Conservation (phyloP, 2,329 filamentous ascomycete genomes). For the Alternaria panax region DNA sequence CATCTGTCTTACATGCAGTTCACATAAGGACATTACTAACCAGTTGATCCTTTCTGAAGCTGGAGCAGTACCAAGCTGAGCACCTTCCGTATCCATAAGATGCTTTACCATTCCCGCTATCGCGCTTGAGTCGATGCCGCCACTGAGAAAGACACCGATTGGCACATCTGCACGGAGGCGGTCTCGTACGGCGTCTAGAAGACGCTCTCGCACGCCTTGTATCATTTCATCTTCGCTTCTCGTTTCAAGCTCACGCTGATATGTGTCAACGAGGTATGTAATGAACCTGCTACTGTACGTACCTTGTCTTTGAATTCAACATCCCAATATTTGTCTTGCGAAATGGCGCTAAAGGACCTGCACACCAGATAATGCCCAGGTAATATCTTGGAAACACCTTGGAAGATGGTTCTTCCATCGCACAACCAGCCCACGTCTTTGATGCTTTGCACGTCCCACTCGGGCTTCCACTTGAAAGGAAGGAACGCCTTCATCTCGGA, state of each 20-base stretch:
- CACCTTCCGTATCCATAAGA: slow-evolving; percentile 51
- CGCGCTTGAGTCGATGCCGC: slow-evolving; percentile 65
- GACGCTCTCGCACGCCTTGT: slow-evolving; percentile 56
- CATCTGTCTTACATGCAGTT: too few relatives aligned
- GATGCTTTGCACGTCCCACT: slow-evolving; percentile 62
- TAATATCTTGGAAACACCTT: slow-evolving; percentile 53
- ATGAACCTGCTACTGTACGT: not conserved
- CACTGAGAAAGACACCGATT: slow-evolving; percentile 64
- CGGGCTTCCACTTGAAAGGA: slow-evolving; percentile 59
- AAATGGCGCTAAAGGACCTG: slow-evolving; percentile 48
- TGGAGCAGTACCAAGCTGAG: slow-evolving; percentile 54
- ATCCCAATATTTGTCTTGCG: slow-evolving; percentile 62
- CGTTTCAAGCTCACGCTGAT: slow-evolving; percentile 45
- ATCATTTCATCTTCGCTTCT: slow-evolving; percentile 61
- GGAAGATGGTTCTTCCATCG: slow-evolving; percentile 60
- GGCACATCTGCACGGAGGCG: slow-evolving; percentile 65
- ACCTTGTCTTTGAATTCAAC: slow-evolving; percentile 62
- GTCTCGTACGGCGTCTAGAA: slow-evolving; percentile 62
- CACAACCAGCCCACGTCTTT: slow-evolving; percentile 54
- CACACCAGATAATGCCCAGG: slow-evolving; percentile 31
- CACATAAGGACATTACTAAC: too few relatives aligned
- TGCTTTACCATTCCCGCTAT: slow-evolving; percentile 65
- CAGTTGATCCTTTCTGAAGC: slow-evolving; percentile 46
- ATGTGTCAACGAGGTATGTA: not conserved
- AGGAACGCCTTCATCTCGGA: slow-evolving; percentile 63